A percentile compares a stretch with the other conserved stretches of the same genome.
Evolutionary conservation across 163 green algal species (phyloP).

Genomic region (Chlamydomonas reinhardtii): DNA sequence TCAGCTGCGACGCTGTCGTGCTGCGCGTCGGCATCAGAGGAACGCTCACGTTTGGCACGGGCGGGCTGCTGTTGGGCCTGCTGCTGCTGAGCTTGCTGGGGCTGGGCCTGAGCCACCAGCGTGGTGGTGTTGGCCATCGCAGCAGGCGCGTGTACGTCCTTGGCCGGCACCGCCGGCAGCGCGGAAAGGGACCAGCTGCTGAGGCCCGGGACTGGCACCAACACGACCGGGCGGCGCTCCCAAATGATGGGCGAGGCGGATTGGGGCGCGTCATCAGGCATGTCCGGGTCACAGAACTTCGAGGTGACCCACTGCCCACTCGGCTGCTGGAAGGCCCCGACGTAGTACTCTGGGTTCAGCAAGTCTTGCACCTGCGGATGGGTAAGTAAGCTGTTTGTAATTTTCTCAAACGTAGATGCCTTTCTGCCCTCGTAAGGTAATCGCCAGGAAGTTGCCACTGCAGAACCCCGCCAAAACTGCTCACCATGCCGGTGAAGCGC

Average conservation of each 20-base stretch:
- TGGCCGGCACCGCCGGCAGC: not conserved
- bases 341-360: constrained; percentile 47
- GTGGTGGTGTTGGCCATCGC: no score
- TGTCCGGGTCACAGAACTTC: constrained; percentile 44
- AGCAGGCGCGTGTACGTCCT: not conserved
- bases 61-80: not conserved
- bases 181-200: constrained; percentile 16
- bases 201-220: constrained; percentile 34
- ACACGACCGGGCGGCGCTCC: constrained; percentile 40
- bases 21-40: constrained; percentile 8
- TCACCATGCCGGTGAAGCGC: constrained; percentile 45
- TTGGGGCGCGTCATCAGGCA: not conserved
- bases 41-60: constrained; percentile 37
- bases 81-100: not conserved
- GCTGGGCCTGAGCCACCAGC: not conserved
- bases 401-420: no score
- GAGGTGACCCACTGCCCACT: constrained; percentile 17
- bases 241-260: not conserved
- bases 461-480: not conserved
- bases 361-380: constrained; percentile 39
- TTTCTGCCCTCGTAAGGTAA: no score
- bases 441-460: no score
- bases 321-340: constrained; percentile 14
- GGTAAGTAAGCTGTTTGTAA: not conserved
- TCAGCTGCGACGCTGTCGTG: not conserved